Percentiles rank a stretch among this genome's conserved stretches.
Evolutionary conservation across 2,329 filamentous ascomycete genomes (phyloP).

Genomic region (Paecilomyces sp.): DNA sequence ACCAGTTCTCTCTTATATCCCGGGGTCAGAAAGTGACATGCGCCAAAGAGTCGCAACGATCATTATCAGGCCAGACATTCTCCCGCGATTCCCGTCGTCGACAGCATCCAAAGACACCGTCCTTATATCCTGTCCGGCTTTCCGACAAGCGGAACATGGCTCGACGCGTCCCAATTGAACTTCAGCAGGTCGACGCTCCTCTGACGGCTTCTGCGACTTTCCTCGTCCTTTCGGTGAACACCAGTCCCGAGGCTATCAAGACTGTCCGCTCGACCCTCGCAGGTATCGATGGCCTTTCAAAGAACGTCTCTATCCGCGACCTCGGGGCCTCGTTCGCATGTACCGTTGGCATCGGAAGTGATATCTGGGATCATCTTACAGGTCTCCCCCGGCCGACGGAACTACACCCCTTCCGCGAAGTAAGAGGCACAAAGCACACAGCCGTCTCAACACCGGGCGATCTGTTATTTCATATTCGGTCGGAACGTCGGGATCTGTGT

Average conservation of each 20-base stretch:
- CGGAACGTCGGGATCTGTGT: slow-evolving; percentile 49
- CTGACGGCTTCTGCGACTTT: slow-evolving; percentile 50
- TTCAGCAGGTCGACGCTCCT: slow-evolving; percentile 45
- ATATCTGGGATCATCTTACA: slow-evolving; percentile 45
- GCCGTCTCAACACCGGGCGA: slow-evolving; percentile 52
- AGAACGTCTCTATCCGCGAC: slow-evolving; percentile 49
- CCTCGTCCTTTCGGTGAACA: slow-evolving; percentile 41
- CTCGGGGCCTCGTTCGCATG: slow-evolving; percentile 41
- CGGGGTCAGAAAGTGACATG: background rate
- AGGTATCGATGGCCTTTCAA: slow-evolving; percentile 39
- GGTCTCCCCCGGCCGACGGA: slow-evolving; percentile 42
- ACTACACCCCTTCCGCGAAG: slow-evolving; percentile 43
- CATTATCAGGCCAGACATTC: background rate
- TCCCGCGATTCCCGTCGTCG: background rate
- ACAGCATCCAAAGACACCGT: background rate
- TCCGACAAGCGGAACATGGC: background rate
- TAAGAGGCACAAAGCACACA: slow-evolving; percentile 44
- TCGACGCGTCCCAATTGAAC: slow-evolving; percentile 18
- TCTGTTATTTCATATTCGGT: slow-evolving; percentile 52
- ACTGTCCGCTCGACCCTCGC: slow-evolving; percentile 42
- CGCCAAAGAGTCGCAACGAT: background rate
- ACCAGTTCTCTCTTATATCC: background rate
- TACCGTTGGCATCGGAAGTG: slow-evolving; percentile 49
- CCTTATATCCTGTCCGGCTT: background rate
- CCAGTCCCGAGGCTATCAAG: slow-evolving; percentile 26